A percentile compares a stretch with the other conserved stretches of the same genome.
Conservation (phyloP, 23 red algal genomes). For the Gracilaria vermiculophylla region DNA sequence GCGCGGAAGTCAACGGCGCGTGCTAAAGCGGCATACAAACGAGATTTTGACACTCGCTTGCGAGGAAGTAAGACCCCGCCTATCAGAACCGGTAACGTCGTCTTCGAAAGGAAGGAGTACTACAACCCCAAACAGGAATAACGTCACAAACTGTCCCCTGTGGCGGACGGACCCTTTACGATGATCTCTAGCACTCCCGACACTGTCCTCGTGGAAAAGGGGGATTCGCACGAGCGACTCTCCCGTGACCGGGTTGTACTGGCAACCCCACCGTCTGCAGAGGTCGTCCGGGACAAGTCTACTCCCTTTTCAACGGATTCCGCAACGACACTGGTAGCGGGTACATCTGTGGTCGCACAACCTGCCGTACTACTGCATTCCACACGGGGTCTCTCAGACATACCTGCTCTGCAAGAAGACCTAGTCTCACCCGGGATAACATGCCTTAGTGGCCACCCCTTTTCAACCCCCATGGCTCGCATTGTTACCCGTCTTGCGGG, state of each 20-base stretch:
- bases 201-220: neutral
- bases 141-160: conserved; percentile 22
- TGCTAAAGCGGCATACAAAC: neutral
- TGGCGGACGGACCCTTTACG: conserved; percentile 36
- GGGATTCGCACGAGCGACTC: neutral
- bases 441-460: too few species aligned
- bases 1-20: too few species aligned
- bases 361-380: too few species aligned
- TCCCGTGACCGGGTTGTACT: neutral
- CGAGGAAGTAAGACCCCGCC: neutral
- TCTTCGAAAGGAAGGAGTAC: conserved; percentile 29
- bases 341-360: too few species aligned
- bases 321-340: too few species aligned
- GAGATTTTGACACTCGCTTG: neutral
- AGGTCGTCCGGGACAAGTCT: too few species aligned
- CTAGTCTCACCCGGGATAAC: too few species aligned
- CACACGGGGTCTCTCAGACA: too few species aligned
- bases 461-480: too few species aligned
- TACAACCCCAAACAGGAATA: neutral
- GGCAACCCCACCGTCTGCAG: neutral
- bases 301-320: too few species aligned
- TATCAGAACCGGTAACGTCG: neutral
- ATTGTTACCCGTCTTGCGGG: too few species aligned
- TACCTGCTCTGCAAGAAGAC: too few species aligned
- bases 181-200: neutral